phyloP scores from a whole-genome alignment of 495 filamentous ascomycete genomes.

The Penicillium antarcticum region DNA sequence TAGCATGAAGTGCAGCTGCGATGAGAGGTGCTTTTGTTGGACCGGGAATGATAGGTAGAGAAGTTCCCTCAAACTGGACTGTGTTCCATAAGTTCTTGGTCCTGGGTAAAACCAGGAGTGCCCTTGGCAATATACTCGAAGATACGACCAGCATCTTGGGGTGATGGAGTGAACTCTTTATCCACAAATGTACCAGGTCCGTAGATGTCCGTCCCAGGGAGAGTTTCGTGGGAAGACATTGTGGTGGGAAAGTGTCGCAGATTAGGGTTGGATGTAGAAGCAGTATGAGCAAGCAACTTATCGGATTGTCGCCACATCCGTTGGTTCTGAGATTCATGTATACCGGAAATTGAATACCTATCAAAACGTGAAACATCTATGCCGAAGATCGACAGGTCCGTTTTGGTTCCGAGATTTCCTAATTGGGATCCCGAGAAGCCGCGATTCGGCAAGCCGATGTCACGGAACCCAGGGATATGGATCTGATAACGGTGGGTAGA shows the following conservation, averaged over 20 bases:
- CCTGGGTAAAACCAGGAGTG: slow-evolving; percentile 25
- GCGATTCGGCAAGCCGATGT: no score
- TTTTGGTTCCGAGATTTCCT: no score
- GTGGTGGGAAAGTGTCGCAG: neutral
- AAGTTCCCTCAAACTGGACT: slow-evolving; percentile 21
- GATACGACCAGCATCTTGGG: slow-evolving; percentile 23
- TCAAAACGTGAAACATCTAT: no score
- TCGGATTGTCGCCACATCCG: no score
- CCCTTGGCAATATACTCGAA: slow-evolving; percentile 19
- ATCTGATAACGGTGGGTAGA: no score
- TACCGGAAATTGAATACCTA: no score
- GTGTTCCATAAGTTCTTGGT: slow-evolving; percentile 22
- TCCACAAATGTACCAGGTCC: slow-evolving; percentile 30
- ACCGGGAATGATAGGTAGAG: slow-evolving; percentile 24
- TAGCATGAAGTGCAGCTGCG: slow-evolving; percentile 27
- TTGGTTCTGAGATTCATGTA: no score
- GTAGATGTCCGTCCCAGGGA: slow-evolving; percentile 15
- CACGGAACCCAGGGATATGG: no score
- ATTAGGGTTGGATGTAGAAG: neutral
- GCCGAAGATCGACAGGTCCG: no score
- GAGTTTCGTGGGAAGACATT: slow-evolving; percentile 8
- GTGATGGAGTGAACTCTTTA: slow-evolving; percentile 18
- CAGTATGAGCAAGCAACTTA: no score
- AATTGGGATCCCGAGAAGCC: no score
- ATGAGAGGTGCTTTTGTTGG: slow-evolving; percentile 23